Conservation (phyloP, 108 stramenopile species). For the Fistulifera solaris region DNA sequence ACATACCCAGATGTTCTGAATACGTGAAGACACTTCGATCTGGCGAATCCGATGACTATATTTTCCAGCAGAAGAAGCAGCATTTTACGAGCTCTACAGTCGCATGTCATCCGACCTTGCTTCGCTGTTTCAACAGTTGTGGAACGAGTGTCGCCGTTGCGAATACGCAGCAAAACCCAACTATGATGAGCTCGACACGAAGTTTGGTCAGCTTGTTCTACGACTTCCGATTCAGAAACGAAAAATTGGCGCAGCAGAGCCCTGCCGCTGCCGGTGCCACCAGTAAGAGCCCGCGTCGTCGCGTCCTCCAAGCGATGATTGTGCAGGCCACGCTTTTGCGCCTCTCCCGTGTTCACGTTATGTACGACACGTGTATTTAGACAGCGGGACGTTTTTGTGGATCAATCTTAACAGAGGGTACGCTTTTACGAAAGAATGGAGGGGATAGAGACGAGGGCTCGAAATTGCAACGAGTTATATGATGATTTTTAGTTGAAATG, state of each 20-base stretch:
- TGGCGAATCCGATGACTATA: conserved; percentile 53
- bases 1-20: too few relatives aligned
- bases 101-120: conserved; percentile 15
- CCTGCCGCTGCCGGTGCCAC: too few relatives aligned
- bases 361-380: too few relatives aligned
- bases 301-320: too few relatives aligned
- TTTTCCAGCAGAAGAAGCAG: conserved; percentile 39
- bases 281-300: too few relatives aligned
- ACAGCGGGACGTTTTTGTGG: conserved; percentile 13
- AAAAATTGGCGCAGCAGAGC: too few relatives aligned
- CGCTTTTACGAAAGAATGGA: too few relatives aligned
- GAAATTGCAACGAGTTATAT: conserved; percentile 88
- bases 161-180: conserved; percentile 51
- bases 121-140: conserved; percentile 31
- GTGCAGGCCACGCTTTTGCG: too few relatives aligned
- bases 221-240: background rate
- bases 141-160: conserved; percentile 25
- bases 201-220: conserved; percentile 11
- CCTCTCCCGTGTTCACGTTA: too few relatives aligned
- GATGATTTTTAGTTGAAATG: conserved; percentile 55
- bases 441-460: too few relatives aligned
- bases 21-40: too few relatives aligned
- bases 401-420: too few relatives aligned
- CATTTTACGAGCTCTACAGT: conserved; percentile 36
- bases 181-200: conserved; percentile 33